Conservation (phyloP, 2,329 filamentous ascomycete species). For the Incumbomyces lentus region DNA sequence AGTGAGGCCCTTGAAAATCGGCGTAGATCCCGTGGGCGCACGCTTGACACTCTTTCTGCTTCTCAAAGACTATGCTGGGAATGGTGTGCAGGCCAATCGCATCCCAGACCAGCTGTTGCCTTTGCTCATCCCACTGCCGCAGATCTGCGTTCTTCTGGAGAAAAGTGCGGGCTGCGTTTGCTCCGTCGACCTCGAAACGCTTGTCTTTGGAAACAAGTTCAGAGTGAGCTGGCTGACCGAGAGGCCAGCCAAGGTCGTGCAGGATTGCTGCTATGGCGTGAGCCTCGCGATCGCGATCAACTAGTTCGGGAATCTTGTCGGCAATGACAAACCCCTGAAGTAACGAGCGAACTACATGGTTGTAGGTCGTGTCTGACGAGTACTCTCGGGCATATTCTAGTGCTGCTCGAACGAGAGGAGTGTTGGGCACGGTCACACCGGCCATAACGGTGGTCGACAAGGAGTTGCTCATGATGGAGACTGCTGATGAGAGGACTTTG, state of each 20-base stretch:
- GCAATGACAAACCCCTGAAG: slow-evolving; percentile 29
- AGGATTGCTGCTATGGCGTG: slow-evolving; percentile 14
- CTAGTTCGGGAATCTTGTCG: slow-evolving; percentile 22
- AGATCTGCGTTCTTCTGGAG: slow-evolving; percentile 9
- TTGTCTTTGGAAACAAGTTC: slow-evolving; percentile 33
- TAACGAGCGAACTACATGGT: slow-evolving; percentile 27
- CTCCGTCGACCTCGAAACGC: slow-evolving; percentile 43
- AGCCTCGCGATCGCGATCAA: slow-evolving; percentile 18
- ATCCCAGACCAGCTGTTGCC: slow-evolving; percentile 41
- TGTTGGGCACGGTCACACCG: slow-evolving; percentile 19
- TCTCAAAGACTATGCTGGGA: slow-evolving; percentile 29
- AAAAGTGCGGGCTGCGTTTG: slow-evolving; percentile 35
- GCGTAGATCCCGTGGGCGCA: slow-evolving; percentile 26
- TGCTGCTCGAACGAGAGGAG: slow-evolving; percentile 18
- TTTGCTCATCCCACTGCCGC: slow-evolving; percentile 29
- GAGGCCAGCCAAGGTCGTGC: slow-evolving; percentile 29
- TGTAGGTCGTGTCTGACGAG: slow-evolving; percentile 16
- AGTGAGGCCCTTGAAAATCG: slow-evolving; percentile 30
- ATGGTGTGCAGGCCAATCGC: slow-evolving; percentile 33
- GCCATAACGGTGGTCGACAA: slow-evolving; percentile 15
- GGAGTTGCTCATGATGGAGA: background rate
- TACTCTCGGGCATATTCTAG: slow-evolving; percentile 15
- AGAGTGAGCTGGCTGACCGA: slow-evolving; percentile 17
- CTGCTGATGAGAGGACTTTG: no score
- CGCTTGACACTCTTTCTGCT: slow-evolving; percentile 34